Evolutionary conservation across 441 rosid species (phyloP).

Genomic region (Euphorbia corollata): DNA sequence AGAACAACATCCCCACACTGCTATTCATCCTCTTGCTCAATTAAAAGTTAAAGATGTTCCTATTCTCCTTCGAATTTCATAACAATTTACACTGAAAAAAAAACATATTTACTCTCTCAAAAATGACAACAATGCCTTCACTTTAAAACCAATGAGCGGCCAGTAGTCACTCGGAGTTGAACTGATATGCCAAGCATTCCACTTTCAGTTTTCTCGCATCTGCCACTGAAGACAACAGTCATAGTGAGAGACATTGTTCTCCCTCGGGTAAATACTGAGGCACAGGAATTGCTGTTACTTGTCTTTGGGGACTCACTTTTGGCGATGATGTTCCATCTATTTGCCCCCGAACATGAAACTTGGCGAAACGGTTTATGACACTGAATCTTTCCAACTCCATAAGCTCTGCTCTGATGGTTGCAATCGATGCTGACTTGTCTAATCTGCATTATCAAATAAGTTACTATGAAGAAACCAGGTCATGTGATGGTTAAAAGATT

Average conservation of each 20-base stretch:
- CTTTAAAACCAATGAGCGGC: conserved; percentile 21
- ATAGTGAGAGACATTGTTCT: conserved; percentile 80
- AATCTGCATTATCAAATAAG: conserved; percentile 41
- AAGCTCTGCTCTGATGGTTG: conserved; percentile 61
- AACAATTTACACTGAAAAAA: conserved; percentile 31
- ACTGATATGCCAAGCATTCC: conserved; percentile 17
- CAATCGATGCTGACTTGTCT: conserved; percentile 51
- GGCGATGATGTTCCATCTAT: conserved; percentile 17
- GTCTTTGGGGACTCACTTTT: conserved; percentile 50
- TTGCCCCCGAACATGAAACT: conserved; percentile 56
- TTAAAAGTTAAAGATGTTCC: conserved; percentile 24
- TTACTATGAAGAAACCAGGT: not conserved
- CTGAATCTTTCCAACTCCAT: conserved; percentile 69
- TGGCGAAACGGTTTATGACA: conserved; percentile 83
- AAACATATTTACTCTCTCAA: conserved; percentile 38
- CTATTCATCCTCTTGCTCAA: conserved; percentile 22
- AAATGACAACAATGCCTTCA: conserved; percentile 31
- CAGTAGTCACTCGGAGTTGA: not conserved
- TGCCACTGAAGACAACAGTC: conserved; percentile 22
- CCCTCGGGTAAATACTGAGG: conserved; percentile 70
- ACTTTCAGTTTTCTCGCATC: conserved; percentile 9
- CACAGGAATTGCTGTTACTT: conserved; percentile 57
- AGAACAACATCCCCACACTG: conserved; percentile 22
- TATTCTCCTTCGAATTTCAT: conserved; percentile 37
- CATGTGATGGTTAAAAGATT: not conserved